A percentile compares a stretch with the other conserved stretches of the same genome.
Evolutionary conservation across 2,329 filamentous ascomycete genomes (phyloP).

Genomic region (Xylariomycetidae sp.): DNA sequence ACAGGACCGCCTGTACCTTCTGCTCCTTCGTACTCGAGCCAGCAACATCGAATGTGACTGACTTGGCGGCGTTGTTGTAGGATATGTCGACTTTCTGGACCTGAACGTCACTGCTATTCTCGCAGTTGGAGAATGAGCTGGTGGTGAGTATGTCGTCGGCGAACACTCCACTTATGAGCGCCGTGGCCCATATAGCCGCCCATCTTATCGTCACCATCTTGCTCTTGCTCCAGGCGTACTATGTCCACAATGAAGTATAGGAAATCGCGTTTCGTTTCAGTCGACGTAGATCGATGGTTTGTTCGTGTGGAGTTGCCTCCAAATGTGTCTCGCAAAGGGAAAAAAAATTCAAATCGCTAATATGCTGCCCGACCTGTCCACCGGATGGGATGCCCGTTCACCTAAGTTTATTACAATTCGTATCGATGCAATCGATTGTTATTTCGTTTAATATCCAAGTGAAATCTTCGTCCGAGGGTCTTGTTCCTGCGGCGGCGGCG

Average conservation of each 20-base stretch:
- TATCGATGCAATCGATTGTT: too few relatives aligned
- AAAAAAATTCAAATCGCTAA: conserved; percentile 15
- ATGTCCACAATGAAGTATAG: too few relatives aligned
- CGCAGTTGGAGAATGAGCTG: conserved; percentile 73
- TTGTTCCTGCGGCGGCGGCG: conserved; percentile 5
- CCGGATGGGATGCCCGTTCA: too few relatives aligned
- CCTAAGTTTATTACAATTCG: too few relatives aligned
- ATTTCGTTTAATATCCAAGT: too few relatives aligned
- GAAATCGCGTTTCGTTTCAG: too few relatives aligned
- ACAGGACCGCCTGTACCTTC: conserved; percentile 73
- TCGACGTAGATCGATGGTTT: too few relatives aligned
- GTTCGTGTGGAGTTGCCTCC: conserved; percentile 3
- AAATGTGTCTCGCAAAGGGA: conserved; percentile 7
- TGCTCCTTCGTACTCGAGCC: conserved; percentile 70
- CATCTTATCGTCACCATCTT: conserved; percentile 25
- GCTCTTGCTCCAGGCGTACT: too few relatives aligned
- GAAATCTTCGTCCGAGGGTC: conserved; percentile 6
- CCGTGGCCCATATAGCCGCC: conserved; percentile 30
- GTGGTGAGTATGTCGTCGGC: conserved; percentile 74
- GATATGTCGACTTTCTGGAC: conserved; percentile 71
- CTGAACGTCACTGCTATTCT: conserved; percentile 53
- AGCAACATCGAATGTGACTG: conserved; percentile 75
- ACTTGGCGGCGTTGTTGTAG: conserved; percentile 71
- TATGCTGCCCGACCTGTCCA: conserved; percentile 7
- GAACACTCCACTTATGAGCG: conserved; percentile 44